phyloP scores from a whole-genome alignment of 2,329 filamentous ascomycete species.

The Macroventuria anomochaeta region DNA sequence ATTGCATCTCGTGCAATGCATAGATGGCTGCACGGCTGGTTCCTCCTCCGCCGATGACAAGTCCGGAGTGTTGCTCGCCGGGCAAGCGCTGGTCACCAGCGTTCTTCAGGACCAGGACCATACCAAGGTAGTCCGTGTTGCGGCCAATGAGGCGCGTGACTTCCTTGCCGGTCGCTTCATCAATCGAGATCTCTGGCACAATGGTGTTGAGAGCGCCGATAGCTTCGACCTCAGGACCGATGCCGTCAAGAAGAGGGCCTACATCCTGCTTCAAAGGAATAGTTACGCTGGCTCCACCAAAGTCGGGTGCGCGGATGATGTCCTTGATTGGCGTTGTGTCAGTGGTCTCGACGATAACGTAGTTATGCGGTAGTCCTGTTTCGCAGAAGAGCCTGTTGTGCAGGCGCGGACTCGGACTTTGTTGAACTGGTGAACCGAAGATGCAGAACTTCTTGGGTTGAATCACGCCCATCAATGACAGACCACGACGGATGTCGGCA shows the following conservation, averaged over 20 bases:
- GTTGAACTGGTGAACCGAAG: conserved; percentile 83
- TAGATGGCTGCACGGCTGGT: conserved; percentile 92
- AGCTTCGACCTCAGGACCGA: conserved; percentile 76
- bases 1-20: conserved; percentile 82
- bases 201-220: conserved; percentile 98
- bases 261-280: conserved; percentile 94
- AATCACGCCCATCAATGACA: conserved; percentile 81
- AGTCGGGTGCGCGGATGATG: conserved; percentile 72
- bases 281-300: conserved; percentile 93
- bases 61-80: conserved; percentile 60
- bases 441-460: conserved; percentile 79
- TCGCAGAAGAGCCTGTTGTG: conserved; percentile 84
- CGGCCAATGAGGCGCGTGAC: conserved; percentile 72
- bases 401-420: conserved; percentile 83
- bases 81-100: conserved; percentile 59
- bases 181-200: conserved; percentile 61
- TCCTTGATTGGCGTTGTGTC: conserved; percentile 63
- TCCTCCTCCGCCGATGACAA: conserved; percentile 90
- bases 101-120: conserved; percentile 77
- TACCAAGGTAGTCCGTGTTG: conserved; percentile 96
- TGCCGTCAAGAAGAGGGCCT: conserved; percentile 77
- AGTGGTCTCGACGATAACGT: conserved; percentile 77
- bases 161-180: conserved; percentile 50
- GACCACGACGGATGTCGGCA: conserved; percentile 79
- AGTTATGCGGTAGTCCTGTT: conserved; percentile 83